Evolutionary conservation across 2,329 filamentous ascomycete genomes (phyloP).

Genomic region (Sporothrix phasma): DNA sequence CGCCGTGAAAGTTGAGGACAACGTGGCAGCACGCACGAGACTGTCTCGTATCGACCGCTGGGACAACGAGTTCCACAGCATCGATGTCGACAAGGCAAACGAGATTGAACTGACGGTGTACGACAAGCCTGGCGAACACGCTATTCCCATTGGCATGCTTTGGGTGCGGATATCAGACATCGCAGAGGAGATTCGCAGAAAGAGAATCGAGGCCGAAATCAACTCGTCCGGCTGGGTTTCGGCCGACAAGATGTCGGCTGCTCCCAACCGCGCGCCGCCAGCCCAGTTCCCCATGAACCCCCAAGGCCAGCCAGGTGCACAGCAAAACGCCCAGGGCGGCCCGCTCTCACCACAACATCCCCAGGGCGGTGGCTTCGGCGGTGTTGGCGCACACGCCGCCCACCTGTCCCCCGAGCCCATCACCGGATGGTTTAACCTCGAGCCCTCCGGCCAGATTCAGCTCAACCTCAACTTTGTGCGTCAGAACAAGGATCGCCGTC

Average conservation of each 20-base stretch:
- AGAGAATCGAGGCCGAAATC: slow-evolving; percentile 93
- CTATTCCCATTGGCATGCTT: slow-evolving; percentile 85
- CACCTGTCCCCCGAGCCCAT: slow-evolving; percentile 53
- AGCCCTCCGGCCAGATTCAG: slow-evolving; percentile 87
- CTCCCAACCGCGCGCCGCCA: slow-evolving; percentile 40
- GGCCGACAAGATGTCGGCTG: slow-evolving; percentile 72
- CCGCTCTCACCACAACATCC: slow-evolving; percentile 17
- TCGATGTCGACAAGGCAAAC: slow-evolving; percentile 96
- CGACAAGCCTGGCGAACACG: slow-evolving; percentile 84
- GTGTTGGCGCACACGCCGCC: slow-evolving; percentile 30
- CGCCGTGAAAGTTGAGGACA: slow-evolving; percentile 92
- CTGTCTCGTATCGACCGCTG: slow-evolving; percentile 79
- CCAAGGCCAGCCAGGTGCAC: slow-evolving; percentile 35
- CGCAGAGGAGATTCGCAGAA: slow-evolving; percentile 91
- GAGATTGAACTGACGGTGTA: slow-evolving; percentile 97
- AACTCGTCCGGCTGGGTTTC: slow-evolving; percentile 95
- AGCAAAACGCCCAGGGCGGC: slow-evolving; percentile 33
- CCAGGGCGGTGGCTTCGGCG: slow-evolving; percentile 21
- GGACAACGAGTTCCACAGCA: slow-evolving; percentile 82
- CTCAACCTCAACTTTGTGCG: slow-evolving; percentile 88
- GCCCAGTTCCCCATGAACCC: slow-evolving; percentile 49
- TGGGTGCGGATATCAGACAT: slow-evolving; percentile 98
- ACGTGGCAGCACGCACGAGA: slow-evolving; percentile 78
- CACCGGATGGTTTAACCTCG: slow-evolving; percentile 93
- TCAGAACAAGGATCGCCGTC: slow-evolving; percentile 71